These are phyloP conservation scores for Staphylotrichum longicolle DNA, from an alignment of 495 filamentous ascomycete species.

Conservation along the genomic window DNA sequence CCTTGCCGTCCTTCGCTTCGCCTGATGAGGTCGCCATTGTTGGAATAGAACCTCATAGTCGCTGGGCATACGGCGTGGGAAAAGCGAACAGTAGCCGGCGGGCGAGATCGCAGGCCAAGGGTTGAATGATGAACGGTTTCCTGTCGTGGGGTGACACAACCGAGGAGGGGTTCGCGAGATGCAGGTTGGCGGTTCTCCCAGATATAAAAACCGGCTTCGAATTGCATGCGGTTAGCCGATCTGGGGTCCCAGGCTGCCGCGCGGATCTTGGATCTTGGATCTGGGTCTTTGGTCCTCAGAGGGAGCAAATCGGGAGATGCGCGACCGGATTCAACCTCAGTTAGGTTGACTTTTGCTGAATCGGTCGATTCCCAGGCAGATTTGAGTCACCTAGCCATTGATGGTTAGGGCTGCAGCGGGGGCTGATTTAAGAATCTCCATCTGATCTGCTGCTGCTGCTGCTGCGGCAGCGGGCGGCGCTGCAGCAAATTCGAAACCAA, in stretches of 20 bases:
- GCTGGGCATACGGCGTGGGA: neutral
- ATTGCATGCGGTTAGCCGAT: conserved; percentile 6
- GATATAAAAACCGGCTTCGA: conserved; percentile 10
- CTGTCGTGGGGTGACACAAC: conserved; percentile 8
- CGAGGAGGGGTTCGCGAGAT: conserved; percentile 15
- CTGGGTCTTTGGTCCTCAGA: neutral
- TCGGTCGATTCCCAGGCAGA: conserved; percentile 17
- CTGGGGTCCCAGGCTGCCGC: conserved; percentile 11
- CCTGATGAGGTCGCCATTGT: conserved; percentile 27
- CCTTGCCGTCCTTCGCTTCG: conserved; percentile 31
- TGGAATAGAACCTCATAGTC: conserved; percentile 9
- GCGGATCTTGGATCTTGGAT: conserved; percentile 2
- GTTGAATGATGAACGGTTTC: neutral
- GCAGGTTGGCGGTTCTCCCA: neutral
- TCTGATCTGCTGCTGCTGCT: neutral
- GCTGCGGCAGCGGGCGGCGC: conserved; percentile 20
- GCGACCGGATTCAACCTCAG: neutral
- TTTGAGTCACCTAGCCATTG: conserved; percentile 4
- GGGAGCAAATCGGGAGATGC: neutral
- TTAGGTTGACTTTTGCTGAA: conserved; percentile 1
- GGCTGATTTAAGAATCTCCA: neutral
- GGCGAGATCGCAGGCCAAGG: conserved; percentile 12
- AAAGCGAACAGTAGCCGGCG: conserved; percentile 1
- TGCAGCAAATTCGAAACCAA: conserved; percentile 21
- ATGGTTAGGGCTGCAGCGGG: conserved; percentile 3